Evolutionary conservation across 768 basidiomycete species (phyloP).

Genomic region (Daedalea quercina): DNA sequence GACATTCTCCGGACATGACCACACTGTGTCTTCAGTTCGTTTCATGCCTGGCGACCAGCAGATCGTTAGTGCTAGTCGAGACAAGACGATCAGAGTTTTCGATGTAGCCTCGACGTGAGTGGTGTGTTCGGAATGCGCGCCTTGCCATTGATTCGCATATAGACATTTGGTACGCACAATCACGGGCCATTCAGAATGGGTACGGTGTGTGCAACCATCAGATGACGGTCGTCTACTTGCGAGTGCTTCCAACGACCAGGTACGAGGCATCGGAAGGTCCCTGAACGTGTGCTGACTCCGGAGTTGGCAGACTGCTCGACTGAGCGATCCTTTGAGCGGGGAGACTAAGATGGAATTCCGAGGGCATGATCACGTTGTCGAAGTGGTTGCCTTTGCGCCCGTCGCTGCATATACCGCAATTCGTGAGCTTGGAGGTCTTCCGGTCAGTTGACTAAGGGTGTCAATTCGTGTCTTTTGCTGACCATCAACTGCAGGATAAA

Average conservation of each 20-base stretch:
- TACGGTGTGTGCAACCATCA: conserved; percentile 30
- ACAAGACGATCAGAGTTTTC: conserved; percentile 49
- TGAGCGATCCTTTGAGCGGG: conserved; percentile 43
- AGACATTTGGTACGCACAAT: conserved; percentile 49
- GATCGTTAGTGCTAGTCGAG: conserved; percentile 48
- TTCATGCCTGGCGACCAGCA: conserved; percentile 47
- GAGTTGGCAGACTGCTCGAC: conserved; percentile 36
- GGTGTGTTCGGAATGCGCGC: neutral
- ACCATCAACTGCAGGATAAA: conserved; percentile 33
- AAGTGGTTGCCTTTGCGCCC: conserved; percentile 46
- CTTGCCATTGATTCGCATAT: neutral
- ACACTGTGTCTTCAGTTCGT: conserved; percentile 46
- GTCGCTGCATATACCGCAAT: conserved; percentile 35
- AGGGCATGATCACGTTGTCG: conserved; percentile 51
- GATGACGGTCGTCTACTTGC: conserved; percentile 40
- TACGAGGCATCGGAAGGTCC: conserved; percentile 20
- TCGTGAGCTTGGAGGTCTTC: conserved; percentile 39
- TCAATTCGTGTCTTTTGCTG: neutral
- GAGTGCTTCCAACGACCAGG: conserved; percentile 50
- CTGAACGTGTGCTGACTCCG: neutral
- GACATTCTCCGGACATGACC: conserved; percentile 51
- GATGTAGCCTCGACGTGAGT: conserved; percentile 47
- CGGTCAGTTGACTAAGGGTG: conserved; percentile 26
- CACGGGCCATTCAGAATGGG: conserved; percentile 47
- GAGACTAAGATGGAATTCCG: conserved; percentile 45